Evolutionary conservation across 148 eudicot species (phyloP), one percentile per base, ranked within the genome.

Genomic region (Vaccinium vitisidaea): DNA sequence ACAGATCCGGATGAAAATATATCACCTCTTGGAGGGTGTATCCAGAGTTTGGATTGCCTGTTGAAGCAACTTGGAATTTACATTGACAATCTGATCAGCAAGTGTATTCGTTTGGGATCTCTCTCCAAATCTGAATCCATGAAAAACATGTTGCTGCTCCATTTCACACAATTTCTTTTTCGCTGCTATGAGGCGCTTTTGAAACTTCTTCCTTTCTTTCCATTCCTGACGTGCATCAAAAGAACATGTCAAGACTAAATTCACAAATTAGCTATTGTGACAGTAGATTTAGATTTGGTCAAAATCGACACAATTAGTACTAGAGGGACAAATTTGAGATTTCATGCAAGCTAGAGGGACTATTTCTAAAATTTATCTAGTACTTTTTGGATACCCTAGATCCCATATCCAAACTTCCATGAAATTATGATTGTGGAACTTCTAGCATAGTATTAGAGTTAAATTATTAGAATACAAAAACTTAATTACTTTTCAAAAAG

Each of bases 201-300:
- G 97, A 70, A 87, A 88, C 91, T 92, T 92, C 87, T 94, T 96
- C 88, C 92, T 96, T 81, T 94, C 98, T 87, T 91, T 96, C 99
- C 99, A 96, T 86, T 93, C 98, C 99, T 96, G 87, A 85, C 78
- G 83, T 61, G 82, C 61, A 76, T 59, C 46, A 53, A 76, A 36
- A 70, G 50, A 75, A 52, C 50, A 58, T 73, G 36, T 84, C 63
- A 88, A 74, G 79, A 85, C 58, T 56, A 39, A 16, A 81, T 74
- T 43, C 79, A 58, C 46, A 85, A 54, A 71, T 13, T 18, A 36
- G 55, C 86, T 67, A 55, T 56, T 12, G 63, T 16, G 23, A 50
- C 69, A 76, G 36, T 74, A 78, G 27, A 23, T 15, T 78, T 80
- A 36, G 69, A 69, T 79, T 71, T 52, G 52, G 55, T 2, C 3